Evolutionary conservation across 1,139 yeast species (phyloP).

Genomic region (Suhomyces taliae): DNA sequence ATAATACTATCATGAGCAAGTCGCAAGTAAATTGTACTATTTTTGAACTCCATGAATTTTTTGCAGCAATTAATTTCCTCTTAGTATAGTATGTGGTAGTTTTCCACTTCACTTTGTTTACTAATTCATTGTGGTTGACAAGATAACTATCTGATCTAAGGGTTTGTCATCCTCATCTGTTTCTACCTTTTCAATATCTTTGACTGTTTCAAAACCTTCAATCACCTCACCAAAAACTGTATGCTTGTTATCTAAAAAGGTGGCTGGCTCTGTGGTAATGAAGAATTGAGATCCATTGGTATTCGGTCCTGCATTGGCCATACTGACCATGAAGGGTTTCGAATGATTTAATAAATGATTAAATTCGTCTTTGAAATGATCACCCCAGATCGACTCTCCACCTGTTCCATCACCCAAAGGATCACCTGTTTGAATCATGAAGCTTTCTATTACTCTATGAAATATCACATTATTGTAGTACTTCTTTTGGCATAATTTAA

Average conservation of each 20-base stretch:
- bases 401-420: constrained; percentile 53
- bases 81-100: background rate
- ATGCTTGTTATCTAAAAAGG: constrained; percentile 31
- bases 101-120: too few species aligned
- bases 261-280: constrained; percentile 28
- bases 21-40: background rate
- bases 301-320: constrained; percentile 40
- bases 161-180: constrained; percentile 26
- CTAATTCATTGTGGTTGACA: constrained; percentile 18
- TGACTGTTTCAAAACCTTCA: constrained; percentile 29
- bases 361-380: constrained; percentile 45
- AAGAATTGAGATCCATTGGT: constrained; percentile 36
- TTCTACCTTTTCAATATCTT: constrained; percentile 24
- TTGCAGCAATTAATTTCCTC: background rate
- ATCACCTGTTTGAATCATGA: constrained; percentile 58
- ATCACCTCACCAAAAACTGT: constrained; percentile 31
- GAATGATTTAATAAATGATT: constrained; percentile 35
- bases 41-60: too few species aligned
- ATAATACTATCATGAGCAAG: background rate
- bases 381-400: constrained; percentile 48
- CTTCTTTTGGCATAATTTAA: constrained; percentile 32
- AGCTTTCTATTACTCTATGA: constrained; percentile 48
- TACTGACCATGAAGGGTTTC: constrained; percentile 45
- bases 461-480: constrained; percentile 45
- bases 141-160: constrained; percentile 20